Percentiles rank a stretch among this genome's conserved stretches.
phyloP scores from a whole-genome alignment of 1,284 basidiomycete genomes.

The Malassezia japonica region DNA sequence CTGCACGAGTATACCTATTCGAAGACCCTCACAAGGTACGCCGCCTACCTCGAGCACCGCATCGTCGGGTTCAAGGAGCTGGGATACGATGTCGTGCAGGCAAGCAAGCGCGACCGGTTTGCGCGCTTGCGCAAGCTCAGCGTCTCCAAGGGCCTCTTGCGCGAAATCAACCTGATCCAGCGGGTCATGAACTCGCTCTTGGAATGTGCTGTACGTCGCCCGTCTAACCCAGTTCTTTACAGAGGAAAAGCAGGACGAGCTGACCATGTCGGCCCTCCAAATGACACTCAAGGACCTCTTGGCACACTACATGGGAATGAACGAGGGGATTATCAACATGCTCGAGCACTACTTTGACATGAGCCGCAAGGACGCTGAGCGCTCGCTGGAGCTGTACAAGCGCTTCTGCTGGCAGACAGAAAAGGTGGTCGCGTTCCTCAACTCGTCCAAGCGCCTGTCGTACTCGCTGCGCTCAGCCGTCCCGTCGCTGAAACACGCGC shows the following conservation, averaged over 20 bases:
- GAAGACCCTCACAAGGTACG: constrained; percentile 76
- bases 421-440: constrained; percentile 81
- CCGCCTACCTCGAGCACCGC: constrained; percentile 75
- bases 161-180: constrained; percentile 85
- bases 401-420: constrained; percentile 92
- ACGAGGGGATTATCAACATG: constrained; percentile 95
- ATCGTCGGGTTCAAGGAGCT: constrained; percentile 82
- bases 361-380: constrained; percentile 79
- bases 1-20: constrained; percentile 53
- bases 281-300: constrained; percentile 97
- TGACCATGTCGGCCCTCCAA: constrained; percentile 75
- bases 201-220: constrained; percentile 59
- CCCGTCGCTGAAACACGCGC: constrained; percentile 89
- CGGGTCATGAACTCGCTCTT: constrained; percentile 75
- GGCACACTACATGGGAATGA: constrained; percentile 88
- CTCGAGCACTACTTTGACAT: constrained; percentile 91
- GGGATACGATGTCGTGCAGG: constrained; percentile 78
- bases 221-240: constrained; percentile 66
- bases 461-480: constrained; percentile 85
- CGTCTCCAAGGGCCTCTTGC: constrained; percentile 85
- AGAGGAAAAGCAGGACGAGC: constrained; percentile 82
- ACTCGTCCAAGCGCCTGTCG: constrained; percentile 82
- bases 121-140: constrained; percentile 74
- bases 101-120: constrained; percentile 32
- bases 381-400: constrained; percentile 79